Conservation (phyloP, 192 early-diverging fungal species). For the Entrophospora sp. region DNA sequence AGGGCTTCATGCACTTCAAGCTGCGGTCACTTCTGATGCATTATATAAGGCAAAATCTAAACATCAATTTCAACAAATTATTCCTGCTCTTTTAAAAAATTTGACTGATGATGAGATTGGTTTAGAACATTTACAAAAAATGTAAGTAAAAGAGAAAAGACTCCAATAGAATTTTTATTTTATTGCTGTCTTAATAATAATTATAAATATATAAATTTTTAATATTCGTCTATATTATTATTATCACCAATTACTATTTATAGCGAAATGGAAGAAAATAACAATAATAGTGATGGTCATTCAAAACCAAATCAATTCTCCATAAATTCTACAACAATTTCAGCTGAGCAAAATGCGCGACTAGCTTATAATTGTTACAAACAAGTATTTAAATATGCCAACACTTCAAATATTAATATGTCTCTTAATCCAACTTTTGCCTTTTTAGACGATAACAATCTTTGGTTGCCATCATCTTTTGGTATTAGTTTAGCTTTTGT, state of each 20-base stretch:
- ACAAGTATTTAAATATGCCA: constrained; percentile 25
- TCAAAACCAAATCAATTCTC: not conserved
- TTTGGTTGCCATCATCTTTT: constrained; percentile 32
- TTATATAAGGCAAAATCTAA: constrained; percentile 52
- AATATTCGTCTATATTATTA: constrained; percentile 11
- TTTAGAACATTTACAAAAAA: constrained; percentile 11
- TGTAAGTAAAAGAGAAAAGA: too few species aligned
- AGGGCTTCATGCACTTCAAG: constrained; percentile 59
- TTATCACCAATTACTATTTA: constrained; percentile 20
- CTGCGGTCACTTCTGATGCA: constrained; percentile 50
- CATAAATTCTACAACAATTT: constrained; percentile 22
- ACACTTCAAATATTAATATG: constrained; percentile 21
- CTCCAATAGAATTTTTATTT: too few species aligned
- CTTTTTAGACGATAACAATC: constrained; percentile 27
- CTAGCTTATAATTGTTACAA: constrained; percentile 24
- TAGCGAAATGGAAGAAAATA: constrained; percentile 24
- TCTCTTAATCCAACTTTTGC: constrained; percentile 24
- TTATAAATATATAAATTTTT: too few species aligned
- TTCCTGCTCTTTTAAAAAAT: constrained; percentile 41
- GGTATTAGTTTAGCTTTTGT: constrained; percentile 23
- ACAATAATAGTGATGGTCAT: not conserved
- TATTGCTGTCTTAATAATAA: too few species aligned
- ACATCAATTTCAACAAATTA: constrained; percentile 50
- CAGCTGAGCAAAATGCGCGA: constrained; percentile 21
- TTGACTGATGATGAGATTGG: constrained; percentile 27